Evolutionary conservation across 2,329 filamentous ascomycete species (phyloP).

Genomic region (Botrytis medusae): DNA sequence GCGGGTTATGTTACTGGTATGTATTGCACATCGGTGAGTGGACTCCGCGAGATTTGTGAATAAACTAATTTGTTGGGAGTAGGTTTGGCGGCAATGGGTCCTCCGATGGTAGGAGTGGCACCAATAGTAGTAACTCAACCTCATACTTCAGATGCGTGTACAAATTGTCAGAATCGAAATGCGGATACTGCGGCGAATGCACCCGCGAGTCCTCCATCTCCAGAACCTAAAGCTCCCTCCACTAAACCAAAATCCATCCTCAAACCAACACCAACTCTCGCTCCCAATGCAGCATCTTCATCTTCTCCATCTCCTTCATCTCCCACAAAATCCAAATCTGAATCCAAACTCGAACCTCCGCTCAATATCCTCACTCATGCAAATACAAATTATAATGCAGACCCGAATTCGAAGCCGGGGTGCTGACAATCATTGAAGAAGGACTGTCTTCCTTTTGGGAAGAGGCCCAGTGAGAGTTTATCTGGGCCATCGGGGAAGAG

Average conservation of each 20-base stretch:
- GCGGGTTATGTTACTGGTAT: background rate
- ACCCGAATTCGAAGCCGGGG: background rate
- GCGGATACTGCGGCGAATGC: background rate
- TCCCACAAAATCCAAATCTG: background rate
- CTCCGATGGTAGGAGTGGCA: background rate
- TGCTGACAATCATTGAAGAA: background rate
- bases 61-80: background rate
- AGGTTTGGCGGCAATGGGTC: background rate
- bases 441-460: background rate
- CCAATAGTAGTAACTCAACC: background rate
- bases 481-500: background rate
- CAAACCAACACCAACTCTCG: background rate
- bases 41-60: no score
- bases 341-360: background rate
- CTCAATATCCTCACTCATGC: background rate
- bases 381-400: background rate
- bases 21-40: conserved; percentile 8
- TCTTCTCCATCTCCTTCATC: background rate
- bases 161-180: background rate
- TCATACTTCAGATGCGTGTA: background rate
- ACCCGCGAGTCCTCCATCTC: background rate
- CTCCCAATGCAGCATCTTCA: background rate
- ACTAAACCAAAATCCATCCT: background rate
- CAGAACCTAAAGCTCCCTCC: background rate
- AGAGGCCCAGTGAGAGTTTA: background rate